Percentiles rank a stretch among this genome's conserved stretches.
These are phyloP conservation scores for Saprolegnia parasitica DNA, from an alignment of 352 stramenopile species.

Conservation along the genomic window DNA sequence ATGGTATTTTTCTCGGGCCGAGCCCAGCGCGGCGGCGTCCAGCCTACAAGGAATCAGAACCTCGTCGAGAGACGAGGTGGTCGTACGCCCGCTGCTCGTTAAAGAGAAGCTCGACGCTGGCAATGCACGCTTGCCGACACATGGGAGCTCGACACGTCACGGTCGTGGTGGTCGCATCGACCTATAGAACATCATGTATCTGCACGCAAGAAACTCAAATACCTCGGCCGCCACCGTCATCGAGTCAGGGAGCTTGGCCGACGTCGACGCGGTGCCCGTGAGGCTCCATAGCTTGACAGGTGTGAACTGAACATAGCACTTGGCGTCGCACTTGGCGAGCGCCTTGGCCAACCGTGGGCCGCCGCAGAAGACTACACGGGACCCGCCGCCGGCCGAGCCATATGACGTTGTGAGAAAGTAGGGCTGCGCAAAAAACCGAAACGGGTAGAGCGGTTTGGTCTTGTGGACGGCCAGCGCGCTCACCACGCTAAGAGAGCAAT, in stretches of 20 bases:
- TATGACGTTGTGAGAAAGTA: conserved; percentile 21
- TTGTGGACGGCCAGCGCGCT: conserved; percentile 13
- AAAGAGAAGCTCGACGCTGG: conserved; percentile 17
- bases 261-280: not conserved
- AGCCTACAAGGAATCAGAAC: not conserved
- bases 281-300: not conserved
- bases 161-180: not conserved
- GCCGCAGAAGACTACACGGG: conserved; percentile 18
- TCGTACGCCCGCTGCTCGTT: conserved; percentile 16
- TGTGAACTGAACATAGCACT: conserved; percentile 26
- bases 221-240: conserved; percentile 13
- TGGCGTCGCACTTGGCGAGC: not conserved
- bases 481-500: not conserved
- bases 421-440: conserved; percentile 22
- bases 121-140: conserved; percentile 18
- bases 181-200: not conserved
- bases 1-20: conserved; percentile 21
- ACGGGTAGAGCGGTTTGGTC: conserved; percentile 13
- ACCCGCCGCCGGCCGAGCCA: conserved; percentile 20
- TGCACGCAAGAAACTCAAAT: not conserved
- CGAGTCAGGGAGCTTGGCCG: conserved; percentile 10
- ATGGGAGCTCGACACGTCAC: conserved; percentile 19
- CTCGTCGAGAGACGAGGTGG: not conserved
- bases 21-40: not conserved
- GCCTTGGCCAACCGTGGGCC: not conserved